phyloP scores from a whole-genome alignment of 176 grass and related monocot species.

The Oryza meyeriana region DNA sequence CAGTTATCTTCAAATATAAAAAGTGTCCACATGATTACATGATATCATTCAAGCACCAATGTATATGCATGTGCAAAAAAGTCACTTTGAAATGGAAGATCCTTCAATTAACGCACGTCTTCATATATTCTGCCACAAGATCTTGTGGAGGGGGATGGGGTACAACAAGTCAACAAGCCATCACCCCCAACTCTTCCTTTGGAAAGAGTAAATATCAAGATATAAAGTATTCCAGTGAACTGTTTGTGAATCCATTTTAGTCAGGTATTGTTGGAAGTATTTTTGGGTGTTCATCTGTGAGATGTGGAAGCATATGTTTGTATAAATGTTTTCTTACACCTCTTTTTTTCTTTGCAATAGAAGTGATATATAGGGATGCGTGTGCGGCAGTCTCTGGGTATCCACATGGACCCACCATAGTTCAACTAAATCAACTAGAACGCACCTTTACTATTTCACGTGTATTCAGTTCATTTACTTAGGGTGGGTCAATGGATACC shows the following conservation, averaged over 20 bases:
- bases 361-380: not conserved
- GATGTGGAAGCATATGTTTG: not conserved
- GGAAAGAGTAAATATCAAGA: not conserved
- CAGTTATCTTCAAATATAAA: not conserved
- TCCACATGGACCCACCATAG: not conserved
- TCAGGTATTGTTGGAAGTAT: not conserved
- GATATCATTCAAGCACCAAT: not conserved
- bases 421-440: not conserved
- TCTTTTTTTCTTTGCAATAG: not conserved
- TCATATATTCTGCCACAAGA: too few species aligned
- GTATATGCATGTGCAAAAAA: not conserved
- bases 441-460: not conserved
- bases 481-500: not conserved
- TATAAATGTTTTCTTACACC: not conserved
- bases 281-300: not conserved
- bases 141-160: not conserved
- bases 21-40: not conserved
- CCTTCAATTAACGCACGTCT: too few species aligned
- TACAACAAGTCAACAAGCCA: not conserved
- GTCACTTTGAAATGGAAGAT: not conserved
- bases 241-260: constrained; percentile 5
- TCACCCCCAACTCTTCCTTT: not conserved
- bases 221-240: not conserved
- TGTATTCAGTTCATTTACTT: not conserved
- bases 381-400: too few species aligned